Conservation (phyloP, 1,284 basidiomycete genomes). For the Retiboletus flavoniger region DNA sequence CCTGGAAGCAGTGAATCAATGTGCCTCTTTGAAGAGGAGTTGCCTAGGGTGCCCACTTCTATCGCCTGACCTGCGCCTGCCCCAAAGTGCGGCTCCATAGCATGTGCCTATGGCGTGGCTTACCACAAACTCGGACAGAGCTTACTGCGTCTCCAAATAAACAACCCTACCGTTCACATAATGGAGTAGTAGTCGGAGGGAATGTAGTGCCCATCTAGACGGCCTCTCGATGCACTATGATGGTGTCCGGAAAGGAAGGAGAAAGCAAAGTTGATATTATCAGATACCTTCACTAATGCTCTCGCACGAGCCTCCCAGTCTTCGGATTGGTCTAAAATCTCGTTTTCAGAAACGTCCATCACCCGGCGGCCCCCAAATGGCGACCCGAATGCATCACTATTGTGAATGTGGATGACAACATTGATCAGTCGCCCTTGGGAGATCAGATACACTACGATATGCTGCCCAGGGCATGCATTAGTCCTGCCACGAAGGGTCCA, state of each 20-base stretch:
- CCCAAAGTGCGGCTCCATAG: conserved; percentile 33
- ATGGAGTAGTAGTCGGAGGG: conserved; percentile 30
- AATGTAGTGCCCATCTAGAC: conserved; percentile 34
- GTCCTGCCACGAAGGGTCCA: background rate
- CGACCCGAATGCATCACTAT: conserved; percentile 38
- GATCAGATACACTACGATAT: conserved; percentile 46
- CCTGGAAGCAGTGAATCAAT: background rate
- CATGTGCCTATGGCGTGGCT: conserved; percentile 26
- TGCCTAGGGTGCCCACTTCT: conserved; percentile 21
- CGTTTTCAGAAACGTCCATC: conserved; percentile 30
- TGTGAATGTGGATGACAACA: conserved; percentile 39
- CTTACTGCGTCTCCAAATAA: conserved; percentile 39
- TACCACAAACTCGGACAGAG: background rate
- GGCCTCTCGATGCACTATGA: conserved; percentile 19
- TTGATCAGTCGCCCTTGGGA: conserved; percentile 43
- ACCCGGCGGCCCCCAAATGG: conserved; percentile 39
- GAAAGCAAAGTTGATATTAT: background rate
- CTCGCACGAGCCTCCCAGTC: conserved; percentile 45
- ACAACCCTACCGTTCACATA: conserved; percentile 30
- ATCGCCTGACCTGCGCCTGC: conserved; percentile 34
- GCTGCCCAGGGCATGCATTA: conserved; percentile 26
- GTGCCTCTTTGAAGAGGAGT: no score
- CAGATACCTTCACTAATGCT: conserved; percentile 40
- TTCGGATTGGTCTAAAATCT: conserved; percentile 33
- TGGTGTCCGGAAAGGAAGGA: background rate